Base-by-base conservation (phyloP, 495 filamentous ascomycete species). In the Penicillium psychrofluorescens region DNA sequence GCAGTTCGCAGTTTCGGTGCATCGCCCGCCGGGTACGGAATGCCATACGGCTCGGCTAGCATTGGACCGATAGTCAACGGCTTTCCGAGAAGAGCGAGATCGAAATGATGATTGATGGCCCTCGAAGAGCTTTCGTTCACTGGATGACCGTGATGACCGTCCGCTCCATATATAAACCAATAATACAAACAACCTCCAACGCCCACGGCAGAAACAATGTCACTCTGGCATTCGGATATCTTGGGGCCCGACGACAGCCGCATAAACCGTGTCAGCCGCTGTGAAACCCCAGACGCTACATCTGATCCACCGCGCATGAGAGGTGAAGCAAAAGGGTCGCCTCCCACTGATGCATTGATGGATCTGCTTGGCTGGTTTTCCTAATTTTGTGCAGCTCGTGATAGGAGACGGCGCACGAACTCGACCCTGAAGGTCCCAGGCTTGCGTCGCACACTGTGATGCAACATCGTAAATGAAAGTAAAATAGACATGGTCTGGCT, bases 201-300 rank as follows among this genome's bases (percentile, higher is more conserved):
- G 38, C 22, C 35, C 28, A 13, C 8, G n/a, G n/a, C 11, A 45
- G 32, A 31, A 46, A 38, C 50, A 48, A 51, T 55, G 53, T 53
- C 46, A 56, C 62, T 67, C 58, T 58, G 47, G 55, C 63, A 65
- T 62, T 57, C 40, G 47, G 56, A 62, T 56, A 49, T 46, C 43
- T 51, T 56, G 61, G 55, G 32, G 6, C 22, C 56, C 57, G 58
- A 58, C 54, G 62, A 55, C 46, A 63, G 61, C 56, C 59, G 59
- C 55, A 61, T 58, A 38, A 56, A 61, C 51, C 59, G 58, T 22
- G 63, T 67, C 67, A 70, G 67, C 67, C 64, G 63, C 63, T 67
- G 67, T 70, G 67, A 61, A 65, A 70, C 67, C 63, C 55, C 40
- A 58, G 45, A 54, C 46, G 44, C 56, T 58, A 45, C 63, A 61